Evolutionary conservation across 2,329 filamentous ascomycete genomes (phyloP), one percentile per base, ranked within the genome.

Genomic region (Colletotrichum lentis): DNA sequence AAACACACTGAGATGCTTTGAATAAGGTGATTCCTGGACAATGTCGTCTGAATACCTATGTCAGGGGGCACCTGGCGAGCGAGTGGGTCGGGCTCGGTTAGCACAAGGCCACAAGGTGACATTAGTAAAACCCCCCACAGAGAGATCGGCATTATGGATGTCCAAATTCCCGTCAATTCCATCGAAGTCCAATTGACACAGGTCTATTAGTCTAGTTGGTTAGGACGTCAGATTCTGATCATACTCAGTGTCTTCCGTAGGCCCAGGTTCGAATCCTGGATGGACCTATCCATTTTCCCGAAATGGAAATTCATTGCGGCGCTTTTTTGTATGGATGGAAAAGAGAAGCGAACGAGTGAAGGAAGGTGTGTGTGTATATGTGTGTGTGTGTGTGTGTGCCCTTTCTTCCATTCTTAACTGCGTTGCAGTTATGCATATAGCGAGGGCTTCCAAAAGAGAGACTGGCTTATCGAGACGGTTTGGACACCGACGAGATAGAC

Each of bases 131-230:
- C 44, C 6, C 35, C 44, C n/a, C 18, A 37, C 31, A 3, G 6
- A 20, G 4, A 3, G 27, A 12, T n/a, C 1, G 4, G 46, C 3
- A 20, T 54, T 18, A 68, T 64, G 24, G 3, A 6, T 5, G 1
- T 5, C 12, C 0, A n/a, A 22, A 20, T 2, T 1, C 0, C 0
- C 0, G 1, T 0, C 1, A 0, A 0, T 0, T 0, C 5, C 6
- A 11, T 1, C 41, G 16, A 11, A 43, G 12, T 6, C 3, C 0
- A 44, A 31, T 43, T 11, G 20, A 7, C 4, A 16, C n/a, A 18
- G 62, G 66, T 69, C 66, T 69, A 69, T 69, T 69, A 69, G 62
- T 69, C 66, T 69, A 69, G 66, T 66, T 69, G 66, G 66, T 69
- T 65, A 69, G 66, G 66, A 69, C 62, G 66, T 69, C 62, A 62